A percentile compares a stretch with the other conserved stretches of the same genome.
Conservation (phyloP, 805 yeast species). For the Hanseniaspora lindneri region DNA sequence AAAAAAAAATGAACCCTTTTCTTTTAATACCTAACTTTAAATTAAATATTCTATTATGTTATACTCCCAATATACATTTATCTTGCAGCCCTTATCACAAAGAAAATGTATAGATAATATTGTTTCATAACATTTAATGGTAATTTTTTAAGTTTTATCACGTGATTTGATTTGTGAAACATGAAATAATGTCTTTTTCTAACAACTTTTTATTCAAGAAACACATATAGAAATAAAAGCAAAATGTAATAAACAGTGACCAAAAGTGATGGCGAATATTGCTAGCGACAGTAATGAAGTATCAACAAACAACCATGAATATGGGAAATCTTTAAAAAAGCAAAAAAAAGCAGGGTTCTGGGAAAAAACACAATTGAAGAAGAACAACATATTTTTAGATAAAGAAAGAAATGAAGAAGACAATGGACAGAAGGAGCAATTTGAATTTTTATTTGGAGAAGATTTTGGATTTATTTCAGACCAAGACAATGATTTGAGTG, state of each 20-base stretch:
- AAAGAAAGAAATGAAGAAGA: neutral
- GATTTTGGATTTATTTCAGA: conserved; percentile 45
- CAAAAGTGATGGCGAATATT: neutral
- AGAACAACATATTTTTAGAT: conserved; percentile 20
- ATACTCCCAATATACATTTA: no score
- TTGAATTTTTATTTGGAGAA: conserved; percentile 67
- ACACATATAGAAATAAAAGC: neutral
- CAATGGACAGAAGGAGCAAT: conserved; percentile 31
- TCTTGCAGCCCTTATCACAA: no score
- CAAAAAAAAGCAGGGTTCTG: conserved; percentile 28
- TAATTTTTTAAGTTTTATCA: no score
- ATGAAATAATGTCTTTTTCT: no score
- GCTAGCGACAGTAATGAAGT: neutral
- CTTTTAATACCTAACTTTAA: no score
- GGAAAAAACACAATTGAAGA: conserved; percentile 28
- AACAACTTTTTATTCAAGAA: no score
- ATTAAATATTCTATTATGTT: no score
- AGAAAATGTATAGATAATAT: no score
- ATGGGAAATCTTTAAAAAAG: neutral
- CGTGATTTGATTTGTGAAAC: no score
- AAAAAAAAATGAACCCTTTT: no score
- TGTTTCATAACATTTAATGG: no score
- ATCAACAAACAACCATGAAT: neutral
- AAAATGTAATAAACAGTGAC: neutral
- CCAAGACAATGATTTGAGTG: conserved; percentile 26